A percentile compares a stretch with the other conserved stretches of the same genome.
Conservation (phyloP, 495 filamentous ascomycete genomes). For the Cercophora samala region DNA sequence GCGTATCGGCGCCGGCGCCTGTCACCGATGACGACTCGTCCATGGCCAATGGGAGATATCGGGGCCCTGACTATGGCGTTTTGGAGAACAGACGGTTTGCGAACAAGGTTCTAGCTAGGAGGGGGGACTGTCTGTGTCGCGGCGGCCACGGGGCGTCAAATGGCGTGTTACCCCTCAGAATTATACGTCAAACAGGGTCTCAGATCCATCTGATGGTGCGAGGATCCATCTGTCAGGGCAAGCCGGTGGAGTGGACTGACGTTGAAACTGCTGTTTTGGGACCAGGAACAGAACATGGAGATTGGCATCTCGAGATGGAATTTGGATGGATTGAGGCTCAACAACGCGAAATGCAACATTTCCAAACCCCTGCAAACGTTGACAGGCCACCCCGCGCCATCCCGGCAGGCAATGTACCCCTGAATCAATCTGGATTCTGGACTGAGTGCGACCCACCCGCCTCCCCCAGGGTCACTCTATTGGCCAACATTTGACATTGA, state of each 20-base stretch:
- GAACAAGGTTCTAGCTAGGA: conserved; percentile 11
- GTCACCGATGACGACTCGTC: conserved; percentile 21
- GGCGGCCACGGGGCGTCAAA: not conserved
- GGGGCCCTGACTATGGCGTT: conserved; percentile 4
- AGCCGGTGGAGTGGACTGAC: not conserved
- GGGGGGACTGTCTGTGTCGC: conserved; percentile 6
- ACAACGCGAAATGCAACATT: conserved; percentile 4
- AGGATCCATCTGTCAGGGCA: not conserved
- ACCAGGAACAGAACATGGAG: not conserved
- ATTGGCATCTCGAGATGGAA: not conserved
- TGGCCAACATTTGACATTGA: not conserved
- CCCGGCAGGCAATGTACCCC: conserved; percentile 9
- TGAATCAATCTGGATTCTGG: not conserved
- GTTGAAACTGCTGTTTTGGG: not conserved
- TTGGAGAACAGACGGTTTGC: not conserved
- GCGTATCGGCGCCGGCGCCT: conserved; percentile 19
- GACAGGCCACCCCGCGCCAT: conserved; percentile 8
- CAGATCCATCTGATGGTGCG: not conserved
- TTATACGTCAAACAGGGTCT: not conserved
- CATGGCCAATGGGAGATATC: conserved; percentile 17
- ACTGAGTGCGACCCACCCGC: not conserved
- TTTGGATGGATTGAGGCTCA: not conserved
- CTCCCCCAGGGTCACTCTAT: not conserved
- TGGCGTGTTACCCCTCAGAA: not conserved
- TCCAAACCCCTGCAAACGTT: conserved; percentile 4